phyloP scores from a whole-genome alignment of 768 basidiomycete species.

The Auriscalpium vulgare region DNA sequence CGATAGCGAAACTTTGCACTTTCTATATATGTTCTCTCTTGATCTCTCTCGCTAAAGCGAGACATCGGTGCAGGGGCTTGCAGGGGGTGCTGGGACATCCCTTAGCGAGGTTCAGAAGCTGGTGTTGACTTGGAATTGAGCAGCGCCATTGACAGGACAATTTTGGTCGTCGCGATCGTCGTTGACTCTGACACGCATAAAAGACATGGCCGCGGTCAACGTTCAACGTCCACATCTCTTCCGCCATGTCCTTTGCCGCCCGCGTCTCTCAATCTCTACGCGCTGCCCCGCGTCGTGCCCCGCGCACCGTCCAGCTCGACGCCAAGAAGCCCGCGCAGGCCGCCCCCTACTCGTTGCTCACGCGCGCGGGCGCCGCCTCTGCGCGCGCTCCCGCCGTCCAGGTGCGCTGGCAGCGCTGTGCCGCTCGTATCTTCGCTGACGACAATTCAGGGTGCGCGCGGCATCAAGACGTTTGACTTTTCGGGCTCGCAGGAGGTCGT shows the following conservation, averaged over 20 bases:
- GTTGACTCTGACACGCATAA: neutral
- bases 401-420: neutral
- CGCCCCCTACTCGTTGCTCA: conserved; percentile 63
- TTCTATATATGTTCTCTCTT: too few species aligned
- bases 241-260: conserved; percentile 49
- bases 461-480: conserved; percentile 93
- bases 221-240: neutral
- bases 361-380: conserved; percentile 28
- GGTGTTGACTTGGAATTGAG: too few species aligned
- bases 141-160: too few species aligned
- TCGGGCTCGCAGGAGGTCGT: conserved; percentile 90
- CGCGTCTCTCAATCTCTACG: conserved; percentile 65
- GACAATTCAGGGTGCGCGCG: conserved; percentile 48
- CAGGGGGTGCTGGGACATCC: too few species aligned
- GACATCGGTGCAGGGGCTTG: too few species aligned
- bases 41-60: too few species aligned
- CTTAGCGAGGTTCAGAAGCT: too few species aligned
- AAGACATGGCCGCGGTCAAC: neutral
- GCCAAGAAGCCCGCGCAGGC: conserved; percentile 36
- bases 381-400: conserved; percentile 13
- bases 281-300: conserved; percentile 56
- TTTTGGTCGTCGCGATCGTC: too few species aligned
- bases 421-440: neutral
- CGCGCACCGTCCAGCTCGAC: conserved; percentile 34
- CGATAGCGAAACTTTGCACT: too few species aligned